These are phyloP conservation scores for Boeremia exigua DNA, from an alignment of 2,329 filamentous ascomycete species.

Conservation along the genomic window DNA sequence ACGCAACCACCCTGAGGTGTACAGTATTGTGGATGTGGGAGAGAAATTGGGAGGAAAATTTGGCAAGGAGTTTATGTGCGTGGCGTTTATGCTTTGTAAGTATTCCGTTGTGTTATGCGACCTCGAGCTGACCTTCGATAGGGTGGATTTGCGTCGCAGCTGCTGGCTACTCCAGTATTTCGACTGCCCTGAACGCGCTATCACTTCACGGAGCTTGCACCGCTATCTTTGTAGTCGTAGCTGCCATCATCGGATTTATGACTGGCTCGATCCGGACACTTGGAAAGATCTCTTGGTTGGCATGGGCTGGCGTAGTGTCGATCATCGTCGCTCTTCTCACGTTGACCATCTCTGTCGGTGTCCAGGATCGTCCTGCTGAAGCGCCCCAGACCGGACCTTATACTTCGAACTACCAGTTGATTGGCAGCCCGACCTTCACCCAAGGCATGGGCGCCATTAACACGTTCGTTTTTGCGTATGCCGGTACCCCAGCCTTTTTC, in stretches of 20 bases:
- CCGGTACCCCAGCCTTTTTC: slow-evolving; percentile 66
- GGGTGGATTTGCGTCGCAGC: slow-evolving; percentile 40
- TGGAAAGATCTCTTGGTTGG: slow-evolving; percentile 62
- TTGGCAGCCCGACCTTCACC: slow-evolving; percentile 63
- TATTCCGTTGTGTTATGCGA: not conserved
- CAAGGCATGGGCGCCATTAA: slow-evolving; percentile 63
- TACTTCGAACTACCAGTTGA: slow-evolving; percentile 54
- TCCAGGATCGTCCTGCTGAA: slow-evolving; percentile 22
- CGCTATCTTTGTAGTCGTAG: slow-evolving; percentile 57
- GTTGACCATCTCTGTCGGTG: slow-evolving; percentile 20
- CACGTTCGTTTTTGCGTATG: slow-evolving; percentile 62
- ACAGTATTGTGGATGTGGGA: slow-evolving; percentile 63
- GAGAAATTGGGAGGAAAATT: slow-evolving; percentile 58
- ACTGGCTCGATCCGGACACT: slow-evolving; percentile 64
- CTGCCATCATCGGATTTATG: slow-evolving; percentile 55
- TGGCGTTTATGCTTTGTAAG: slow-evolving; percentile 41
- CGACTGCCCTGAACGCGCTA: slow-evolving; percentile 65
- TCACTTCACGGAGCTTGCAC: slow-evolving; percentile 65
- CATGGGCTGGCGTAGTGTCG: slow-evolving; percentile 12
- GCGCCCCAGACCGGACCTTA: slow-evolving; percentile 18
- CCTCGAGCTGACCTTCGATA: not conserved
- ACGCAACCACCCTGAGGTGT: slow-evolving; percentile 59
- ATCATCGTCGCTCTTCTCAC: not conserved
- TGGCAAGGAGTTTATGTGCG: slow-evolving; percentile 54
- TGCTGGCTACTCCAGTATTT: slow-evolving; percentile 64